Base-by-base conservation (phyloP, 208 protist species). In the Borovskyia barvae region DNA sequence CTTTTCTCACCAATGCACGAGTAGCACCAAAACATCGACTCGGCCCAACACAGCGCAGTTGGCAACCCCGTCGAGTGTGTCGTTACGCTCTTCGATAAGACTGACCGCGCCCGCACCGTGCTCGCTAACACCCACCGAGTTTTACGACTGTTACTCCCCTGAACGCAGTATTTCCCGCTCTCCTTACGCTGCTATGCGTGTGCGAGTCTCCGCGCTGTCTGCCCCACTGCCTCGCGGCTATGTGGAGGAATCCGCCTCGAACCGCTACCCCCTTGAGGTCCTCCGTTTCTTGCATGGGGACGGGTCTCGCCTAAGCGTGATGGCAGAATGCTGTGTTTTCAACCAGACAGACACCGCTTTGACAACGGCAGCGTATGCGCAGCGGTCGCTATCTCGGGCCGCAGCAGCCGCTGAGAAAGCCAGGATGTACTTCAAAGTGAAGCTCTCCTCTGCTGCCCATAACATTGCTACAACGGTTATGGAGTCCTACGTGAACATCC, bases 391-490 rank as follows among this genome's bases (percentile, higher is more conserved):
- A 8, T 52, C 53, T 9, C 67, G 59, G 3, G 67, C 66, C 8
- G 50, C 36, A 1, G 49, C 50, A 11, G 64, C 59, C 0, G 76
- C 79, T 4, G 61, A 75, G 39, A 46, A 28, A 6, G 46, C 58
- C 3, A 70, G 78, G 32, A 67, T 76, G 19, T 82, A 82, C 58
- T 82, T 86, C 51, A 75, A 81, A n/a, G 59, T 84, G 12, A 76
- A 70, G 22, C 52, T 76, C n/a, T 56, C 66, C 26, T 74, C 56
- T 15, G 32, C 62, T 2, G 78, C 83, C 11, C 64, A 55, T 35
- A 72, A 55, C 33, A 61, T 86, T 46, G 72, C 82, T 3, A 90
- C 83, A 24, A 90, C 76, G 0, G 67, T 82, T 39, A 80, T 90
- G 72, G 70, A 86, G 37, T 47, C 32, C 1, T 86, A 84, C 66